phyloP scores from a whole-genome alignment of 2,329 filamentous ascomycete species.

The Coniochaeta sp. region DNA sequence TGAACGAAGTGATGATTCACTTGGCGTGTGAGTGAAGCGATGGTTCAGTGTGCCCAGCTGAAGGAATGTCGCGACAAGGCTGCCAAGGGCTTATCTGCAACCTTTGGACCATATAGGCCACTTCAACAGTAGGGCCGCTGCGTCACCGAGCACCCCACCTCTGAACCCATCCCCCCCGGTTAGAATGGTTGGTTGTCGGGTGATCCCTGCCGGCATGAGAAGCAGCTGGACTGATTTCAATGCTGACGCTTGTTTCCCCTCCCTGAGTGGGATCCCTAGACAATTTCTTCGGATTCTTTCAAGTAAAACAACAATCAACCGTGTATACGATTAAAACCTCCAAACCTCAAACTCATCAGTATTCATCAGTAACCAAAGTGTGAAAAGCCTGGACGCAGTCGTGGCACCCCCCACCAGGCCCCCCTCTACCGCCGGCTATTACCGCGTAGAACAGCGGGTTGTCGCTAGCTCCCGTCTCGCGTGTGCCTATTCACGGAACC shows the following conservation, averaged over 20 bases:
- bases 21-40: neutral
- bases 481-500: neutral
- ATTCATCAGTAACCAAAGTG: neutral
- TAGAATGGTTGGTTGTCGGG: neutral
- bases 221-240: neutral
- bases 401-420: neutral
- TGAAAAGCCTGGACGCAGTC: neutral
- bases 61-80: neutral
- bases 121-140: too few species aligned
- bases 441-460: neutral
- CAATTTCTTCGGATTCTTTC: neutral
- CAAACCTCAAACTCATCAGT: neutral
- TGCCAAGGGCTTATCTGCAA: neutral
- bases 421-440: neutral
- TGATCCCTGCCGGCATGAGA: neutral
- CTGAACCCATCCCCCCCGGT: neutral
- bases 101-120: too few species aligned
- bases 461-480: neutral
- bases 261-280: neutral
- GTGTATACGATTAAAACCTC: neutral
- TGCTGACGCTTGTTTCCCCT: neutral
- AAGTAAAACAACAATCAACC: neutral
- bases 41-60: neutral
- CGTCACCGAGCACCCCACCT: neutral
- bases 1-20: neutral